These are phyloP conservation scores for Cymodocea nodosa DNA, from an alignment of 116 monocot species.

Conservation along the genomic window DNA sequence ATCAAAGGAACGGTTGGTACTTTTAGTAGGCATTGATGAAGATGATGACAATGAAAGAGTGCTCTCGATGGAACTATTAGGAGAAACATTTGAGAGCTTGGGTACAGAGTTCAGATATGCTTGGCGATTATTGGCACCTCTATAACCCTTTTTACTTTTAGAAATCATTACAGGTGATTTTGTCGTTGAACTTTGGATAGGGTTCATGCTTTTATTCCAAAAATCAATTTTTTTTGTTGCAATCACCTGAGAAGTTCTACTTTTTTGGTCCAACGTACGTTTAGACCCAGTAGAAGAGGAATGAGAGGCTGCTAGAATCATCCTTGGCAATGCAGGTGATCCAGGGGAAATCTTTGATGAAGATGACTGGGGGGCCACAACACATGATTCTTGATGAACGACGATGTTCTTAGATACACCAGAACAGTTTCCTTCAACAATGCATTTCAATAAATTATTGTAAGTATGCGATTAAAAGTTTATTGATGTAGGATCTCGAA, in stretches of 20 bases:
- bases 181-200: constrained; percentile 8
- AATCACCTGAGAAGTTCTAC: constrained; percentile 13
- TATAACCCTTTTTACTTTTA: constrained; percentile 15
- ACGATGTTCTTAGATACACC: constrained; percentile 10
- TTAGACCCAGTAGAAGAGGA: constrained; percentile 6
- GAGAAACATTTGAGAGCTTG: constrained; percentile 26
- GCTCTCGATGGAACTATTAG: constrained; percentile 57
- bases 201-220: constrained; percentile 6
- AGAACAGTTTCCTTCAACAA: constrained; percentile 18
- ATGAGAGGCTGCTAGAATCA: constrained; percentile 1
- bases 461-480: neutral
- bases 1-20: neutral
- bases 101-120: constrained; percentile 11
- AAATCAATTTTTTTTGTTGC: constrained; percentile 13
- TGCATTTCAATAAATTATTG: neutral
- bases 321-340: constrained; percentile 1
- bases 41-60: constrained; percentile 37
- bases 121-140: neutral
- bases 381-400: constrained; percentile 7
- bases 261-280: constrained; percentile 7
- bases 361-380: constrained; percentile 10
- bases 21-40: constrained; percentile 21
- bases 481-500: neutral
- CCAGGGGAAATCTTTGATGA: constrained; percentile 4
- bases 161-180: constrained; percentile 18